These are phyloP conservation scores for Guyanaporus albipodus DNA, from an alignment of 768 basidiomycete genomes.

Conservation along the genomic window DNA sequence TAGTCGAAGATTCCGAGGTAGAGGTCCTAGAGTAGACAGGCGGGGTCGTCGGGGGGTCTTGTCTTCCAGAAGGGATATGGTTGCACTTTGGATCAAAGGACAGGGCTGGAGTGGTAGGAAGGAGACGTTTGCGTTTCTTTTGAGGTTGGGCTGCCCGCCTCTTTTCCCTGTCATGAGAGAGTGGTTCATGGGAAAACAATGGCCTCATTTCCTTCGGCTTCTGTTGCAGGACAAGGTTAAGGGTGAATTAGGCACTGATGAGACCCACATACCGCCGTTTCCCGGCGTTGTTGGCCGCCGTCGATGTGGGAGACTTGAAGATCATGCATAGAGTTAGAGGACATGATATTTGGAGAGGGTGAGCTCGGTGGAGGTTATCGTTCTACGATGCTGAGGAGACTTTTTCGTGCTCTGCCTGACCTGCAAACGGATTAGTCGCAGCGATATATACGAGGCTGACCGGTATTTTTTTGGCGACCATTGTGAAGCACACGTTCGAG, in stretches of 20 bases:
- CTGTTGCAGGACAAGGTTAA: constrained; percentile 17
- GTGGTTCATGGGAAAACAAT: constrained; percentile 21
- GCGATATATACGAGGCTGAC: constrained; percentile 28
- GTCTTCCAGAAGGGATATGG: constrained; percentile 23
- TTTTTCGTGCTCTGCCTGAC: constrained; percentile 8
- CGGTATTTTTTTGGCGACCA: constrained; percentile 18
- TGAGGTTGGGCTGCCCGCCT: constrained; percentile 7
- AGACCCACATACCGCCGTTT: constrained; percentile 18
- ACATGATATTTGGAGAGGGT: constrained; percentile 11
- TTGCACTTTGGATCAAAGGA: constrained; percentile 19
- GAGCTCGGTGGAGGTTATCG: constrained; percentile 5
- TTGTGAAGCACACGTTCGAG: constrained; percentile 27
- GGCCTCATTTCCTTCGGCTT: constrained; percentile 19
- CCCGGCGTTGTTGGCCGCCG: constrained; percentile 16
- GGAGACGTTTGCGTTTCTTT: constrained; percentile 23
- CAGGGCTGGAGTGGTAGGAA: constrained; percentile 19
- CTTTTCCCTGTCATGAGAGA: constrained; percentile 25
- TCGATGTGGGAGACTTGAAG: constrained; percentile 2
- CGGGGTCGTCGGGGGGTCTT: constrained; percentile 10
- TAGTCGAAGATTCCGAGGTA: constrained; percentile 8
- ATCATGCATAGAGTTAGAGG: constrained; percentile 14
- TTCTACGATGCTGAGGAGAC: constrained; percentile 10
- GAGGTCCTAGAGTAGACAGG: constrained; percentile 7
- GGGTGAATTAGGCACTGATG: constrained; percentile 7
- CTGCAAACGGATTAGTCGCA: constrained; percentile 10